Base-by-base conservation (phyloP, 495 filamentous ascomycete genomes). In the Penicillium simplicissimum region DNA sequence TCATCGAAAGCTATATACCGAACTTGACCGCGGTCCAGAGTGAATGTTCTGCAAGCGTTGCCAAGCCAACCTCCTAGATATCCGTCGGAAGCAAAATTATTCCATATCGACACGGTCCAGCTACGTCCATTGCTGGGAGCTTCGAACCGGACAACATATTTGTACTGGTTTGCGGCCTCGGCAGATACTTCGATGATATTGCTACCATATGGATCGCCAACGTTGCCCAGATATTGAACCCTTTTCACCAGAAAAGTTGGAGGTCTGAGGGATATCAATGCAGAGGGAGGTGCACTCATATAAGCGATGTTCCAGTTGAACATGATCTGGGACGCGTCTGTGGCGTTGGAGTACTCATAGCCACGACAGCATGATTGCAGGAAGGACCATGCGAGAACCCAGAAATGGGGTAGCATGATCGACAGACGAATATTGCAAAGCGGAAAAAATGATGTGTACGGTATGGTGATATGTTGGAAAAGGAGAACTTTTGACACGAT, bases 71-170 rank as follows among this genome's bases (percentile, higher is more conserved):
- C 40, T 28, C 31, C 55, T 10, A 31, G 21, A 14, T 1, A 5
- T n/a, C 55, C 55, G 40, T 57, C 55, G 31, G 55, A 25, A 11
- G 19, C 23, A 35, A 57, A 15, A 1, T 31, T 57, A 38, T 57
- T 57, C 54, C 54, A 57, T 25, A 57, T 42, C 8, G 38, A 9
- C n/a, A 57, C 40, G 14, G 55, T 47, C 55, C 55, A 57, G 45
- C 19, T 31, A 1, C 11, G 11, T 8, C 51, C 34, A 21, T 35
- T 36, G 6, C 14, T 19, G 19, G 51, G 34, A 19, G 15, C 28
- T 37, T 54, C 51, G 19, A 54, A 54, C 11, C 51, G 51, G 15
- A 36, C 31, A 36, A 54, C 34, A 37, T 54, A 54, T 36, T 54
- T 54, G 19, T 54, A 54, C 19, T 35, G 31, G 4, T 35, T 54